Percentiles rank a stretch among this genome's conserved stretches.
phyloP scores from a whole-genome alignment of 129 eudicot genomes.

The Pseudognaphalium luteoalbum region DNA sequence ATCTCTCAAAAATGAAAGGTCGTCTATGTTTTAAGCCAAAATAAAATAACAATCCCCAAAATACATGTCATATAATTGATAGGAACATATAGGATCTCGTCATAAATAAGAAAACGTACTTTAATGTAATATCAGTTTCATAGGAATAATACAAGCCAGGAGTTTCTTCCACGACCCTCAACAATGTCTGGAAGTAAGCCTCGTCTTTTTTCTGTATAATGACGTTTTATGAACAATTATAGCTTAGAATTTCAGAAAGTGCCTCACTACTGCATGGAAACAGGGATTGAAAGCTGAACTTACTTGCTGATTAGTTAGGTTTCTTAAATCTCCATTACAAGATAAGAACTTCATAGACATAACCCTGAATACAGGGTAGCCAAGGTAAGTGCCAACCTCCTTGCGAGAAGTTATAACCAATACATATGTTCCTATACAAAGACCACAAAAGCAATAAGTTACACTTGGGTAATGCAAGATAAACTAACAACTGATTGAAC shows the following conservation, averaged over 20 bases:
- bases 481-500: not conserved
- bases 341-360: conserved; percentile 89
- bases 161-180: conserved; percentile 86
- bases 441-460: conserved; percentile 27
- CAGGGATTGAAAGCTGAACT: conserved; percentile 25
- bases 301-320: conserved; percentile 69
- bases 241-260: conserved; percentile 21
- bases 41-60: not conserved
- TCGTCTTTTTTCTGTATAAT: conserved; percentile 82
- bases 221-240: conserved; percentile 16
- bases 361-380: conserved; percentile 80
- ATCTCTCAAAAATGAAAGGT: conserved; percentile 5
- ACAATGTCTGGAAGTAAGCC: conserved; percentile 76
- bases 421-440: conserved; percentile 61
- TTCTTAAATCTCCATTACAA: conserved; percentile 61
- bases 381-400: conserved; percentile 86
- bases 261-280: conserved; percentile 17
- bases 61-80: conserved; percentile 11
- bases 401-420: conserved; percentile 83
- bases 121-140: conserved; percentile 87
- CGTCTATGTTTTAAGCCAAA: not conserved
- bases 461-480: not conserved
- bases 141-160: conserved; percentile 98
- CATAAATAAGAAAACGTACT: conserved; percentile 50
- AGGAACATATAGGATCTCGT: not conserved